Percentiles rank a stretch among this genome's conserved stretches.
Conservation (phyloP, 306 rosid species). For the Fagus crenata region DNA sequence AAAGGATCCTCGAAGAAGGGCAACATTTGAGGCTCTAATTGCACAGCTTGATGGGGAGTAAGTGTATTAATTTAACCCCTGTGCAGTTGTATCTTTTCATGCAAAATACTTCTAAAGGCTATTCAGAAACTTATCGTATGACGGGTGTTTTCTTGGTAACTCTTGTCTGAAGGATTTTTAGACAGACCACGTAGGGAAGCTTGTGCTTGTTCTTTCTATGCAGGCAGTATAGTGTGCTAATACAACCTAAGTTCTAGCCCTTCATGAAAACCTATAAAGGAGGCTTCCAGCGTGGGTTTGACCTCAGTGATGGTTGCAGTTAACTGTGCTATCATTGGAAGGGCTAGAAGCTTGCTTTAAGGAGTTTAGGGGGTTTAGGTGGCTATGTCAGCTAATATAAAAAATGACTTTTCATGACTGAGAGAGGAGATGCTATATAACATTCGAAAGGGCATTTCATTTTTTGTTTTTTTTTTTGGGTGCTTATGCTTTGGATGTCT, state of each 20-base stretch:
- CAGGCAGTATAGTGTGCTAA: not conserved
- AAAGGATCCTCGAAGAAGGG: slow-evolving; percentile 87
- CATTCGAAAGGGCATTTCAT: not conserved
- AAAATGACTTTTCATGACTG: not conserved
- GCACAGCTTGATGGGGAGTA: slow-evolving; percentile 97
- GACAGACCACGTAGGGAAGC: not conserved
- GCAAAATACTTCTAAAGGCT: not conserved
- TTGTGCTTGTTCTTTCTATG: not conserved
- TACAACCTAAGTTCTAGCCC: not conserved
- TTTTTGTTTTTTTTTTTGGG: not conserved
- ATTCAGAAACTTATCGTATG: not conserved
- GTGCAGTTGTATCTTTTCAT: slow-evolving; percentile 1
- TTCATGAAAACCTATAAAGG: not conserved
- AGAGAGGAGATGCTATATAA: slow-evolving; percentile 1
- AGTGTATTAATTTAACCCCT: slow-evolving; percentile 37
- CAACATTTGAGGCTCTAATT: slow-evolving; percentile 92
- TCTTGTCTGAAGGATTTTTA: not conserved
- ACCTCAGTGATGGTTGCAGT: not conserved
- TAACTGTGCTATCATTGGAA: not conserved
- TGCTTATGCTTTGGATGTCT: not conserved
- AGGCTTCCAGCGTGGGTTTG: slow-evolving; percentile 3
- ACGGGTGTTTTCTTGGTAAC: not conserved
- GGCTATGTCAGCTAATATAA: not conserved
- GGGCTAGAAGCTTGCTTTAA: not conserved
- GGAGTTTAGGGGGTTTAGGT: not conserved